A percentile compares a stretch with the other conserved stretches of the same genome.
phyloP scores from a whole-genome alignment of 768 basidiomycete species.

The Agaricus bisporus region DNA sequence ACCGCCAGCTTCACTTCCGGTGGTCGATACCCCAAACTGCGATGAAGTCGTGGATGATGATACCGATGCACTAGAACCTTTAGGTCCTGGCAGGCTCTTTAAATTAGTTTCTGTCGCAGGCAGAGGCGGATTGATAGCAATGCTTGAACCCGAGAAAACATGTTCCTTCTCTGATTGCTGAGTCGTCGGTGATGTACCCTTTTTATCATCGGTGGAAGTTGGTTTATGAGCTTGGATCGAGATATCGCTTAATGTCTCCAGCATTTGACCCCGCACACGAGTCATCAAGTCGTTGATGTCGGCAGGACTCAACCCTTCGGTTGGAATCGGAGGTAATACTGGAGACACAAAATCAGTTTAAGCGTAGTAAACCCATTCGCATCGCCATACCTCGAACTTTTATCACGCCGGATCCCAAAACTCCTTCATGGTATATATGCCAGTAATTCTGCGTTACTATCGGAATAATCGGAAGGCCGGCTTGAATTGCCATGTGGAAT shows the following conservation, averaged over 20 bases:
- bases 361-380: background rate
- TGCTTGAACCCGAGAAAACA: background rate
- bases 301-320: slow-evolving; percentile 57
- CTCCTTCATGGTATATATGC: slow-evolving; percentile 70
- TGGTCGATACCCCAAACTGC: slow-evolving; percentile 23
- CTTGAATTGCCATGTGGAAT: slow-evolving; percentile 92
- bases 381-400: slow-evolving; percentile 68
- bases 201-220: slow-evolving; percentile 1
- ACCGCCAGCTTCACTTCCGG: slow-evolving; percentile 55
- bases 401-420: slow-evolving; percentile 71
- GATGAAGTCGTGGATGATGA: slow-evolving; percentile 25
- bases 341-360: slow-evolving; percentile 2
- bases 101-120: slow-evolving; percentile 1
- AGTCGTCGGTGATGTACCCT: background rate
- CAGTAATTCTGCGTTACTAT: slow-evolving; percentile 94
- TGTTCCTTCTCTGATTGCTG: background rate
- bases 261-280: slow-evolving; percentile 75
- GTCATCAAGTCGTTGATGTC: slow-evolving; percentile 67
- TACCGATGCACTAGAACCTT: slow-evolving; percentile 27
- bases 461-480: slow-evolving; percentile 86
- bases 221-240: slow-evolving; percentile 42
- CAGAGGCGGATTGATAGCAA: slow-evolving; percentile 5
- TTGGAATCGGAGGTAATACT: slow-evolving; percentile 91
- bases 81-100: background rate
- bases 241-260: slow-evolving; percentile 69